Evolutionary conservation across 73 alveolate genomes (phyloP).

Genomic region (Breviolum minutum): DNA sequence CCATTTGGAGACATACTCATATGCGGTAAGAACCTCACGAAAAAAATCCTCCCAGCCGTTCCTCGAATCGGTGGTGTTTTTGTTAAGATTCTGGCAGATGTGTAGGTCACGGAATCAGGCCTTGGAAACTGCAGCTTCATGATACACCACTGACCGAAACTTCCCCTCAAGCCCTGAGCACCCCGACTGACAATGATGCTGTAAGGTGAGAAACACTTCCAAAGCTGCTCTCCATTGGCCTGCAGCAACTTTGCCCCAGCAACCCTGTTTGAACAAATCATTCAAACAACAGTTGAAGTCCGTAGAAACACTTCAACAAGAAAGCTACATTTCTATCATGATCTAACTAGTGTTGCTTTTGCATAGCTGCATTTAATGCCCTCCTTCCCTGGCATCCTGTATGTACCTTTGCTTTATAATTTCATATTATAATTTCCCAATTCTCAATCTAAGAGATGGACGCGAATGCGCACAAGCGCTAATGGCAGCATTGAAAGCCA

Average conservation of each 20-base stretch:
- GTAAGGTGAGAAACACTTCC: background rate
- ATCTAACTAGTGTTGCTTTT: no score
- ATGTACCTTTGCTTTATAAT: no score
- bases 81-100: background rate
- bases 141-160: background rate
- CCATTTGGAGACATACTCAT: background rate
- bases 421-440: background rate
- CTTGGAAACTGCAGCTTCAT: background rate
- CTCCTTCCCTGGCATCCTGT: no score
- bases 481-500: background rate
- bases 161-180: background rate
- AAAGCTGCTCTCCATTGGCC: conserved; percentile 20
- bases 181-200: background rate
- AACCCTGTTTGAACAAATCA: background rate
- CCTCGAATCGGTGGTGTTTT: background rate
- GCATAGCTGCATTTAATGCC: no score
- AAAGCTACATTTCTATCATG: no score
- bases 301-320: no score
- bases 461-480: conserved; percentile 20
- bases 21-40: background rate
- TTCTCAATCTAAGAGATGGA: background rate
- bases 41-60: no score
- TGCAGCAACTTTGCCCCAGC: background rate
- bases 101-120: background rate
- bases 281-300: no score